phyloP scores from a whole-genome alignment of 75 land plant species.

The Chamaecyparis obtusa region DNA sequence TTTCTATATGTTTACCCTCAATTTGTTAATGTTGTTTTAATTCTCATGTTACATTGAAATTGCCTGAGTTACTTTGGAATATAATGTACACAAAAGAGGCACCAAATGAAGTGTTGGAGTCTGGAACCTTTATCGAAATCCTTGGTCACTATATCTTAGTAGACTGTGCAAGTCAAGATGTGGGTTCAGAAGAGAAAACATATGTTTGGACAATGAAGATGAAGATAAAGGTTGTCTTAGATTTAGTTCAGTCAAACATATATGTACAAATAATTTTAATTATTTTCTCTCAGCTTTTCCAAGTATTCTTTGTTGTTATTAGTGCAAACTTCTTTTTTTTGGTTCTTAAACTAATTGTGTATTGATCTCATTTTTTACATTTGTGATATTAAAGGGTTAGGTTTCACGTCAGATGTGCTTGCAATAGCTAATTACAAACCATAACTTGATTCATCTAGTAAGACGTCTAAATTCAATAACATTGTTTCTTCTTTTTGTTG shows the following conservation, averaged over 20 bases:
- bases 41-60: slow-evolving; percentile 11
- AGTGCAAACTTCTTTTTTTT: neutral
- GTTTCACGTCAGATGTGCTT: slow-evolving; percentile 22
- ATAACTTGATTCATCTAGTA: slow-evolving; percentile 26
- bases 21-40: neutral
- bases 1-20: no score
- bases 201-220: slow-evolving; percentile 24
- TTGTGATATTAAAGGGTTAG: slow-evolving; percentile 15
- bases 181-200: slow-evolving; percentile 24
- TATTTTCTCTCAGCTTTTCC: neutral
- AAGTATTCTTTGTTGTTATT: neutral
- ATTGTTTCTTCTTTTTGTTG: neutral
- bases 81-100: slow-evolving; percentile 16
- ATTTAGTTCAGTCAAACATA: neutral
- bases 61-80: slow-evolving; percentile 31
- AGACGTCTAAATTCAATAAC: neutral
- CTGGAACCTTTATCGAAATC: slow-evolving; percentile 32
- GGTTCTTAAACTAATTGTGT: neutral
- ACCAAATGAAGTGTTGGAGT: slow-evolving; percentile 27
- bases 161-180: slow-evolving; percentile 32
- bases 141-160: slow-evolving; percentile 34
- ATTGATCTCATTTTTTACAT: neutral
- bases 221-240: neutral
- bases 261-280: neutral
- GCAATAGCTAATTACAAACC: slow-evolving; percentile 21